Evolutionary conservation across 768 basidiomycete genomes (phyloP).

Genomic region (Tulasnella sp.): DNA sequence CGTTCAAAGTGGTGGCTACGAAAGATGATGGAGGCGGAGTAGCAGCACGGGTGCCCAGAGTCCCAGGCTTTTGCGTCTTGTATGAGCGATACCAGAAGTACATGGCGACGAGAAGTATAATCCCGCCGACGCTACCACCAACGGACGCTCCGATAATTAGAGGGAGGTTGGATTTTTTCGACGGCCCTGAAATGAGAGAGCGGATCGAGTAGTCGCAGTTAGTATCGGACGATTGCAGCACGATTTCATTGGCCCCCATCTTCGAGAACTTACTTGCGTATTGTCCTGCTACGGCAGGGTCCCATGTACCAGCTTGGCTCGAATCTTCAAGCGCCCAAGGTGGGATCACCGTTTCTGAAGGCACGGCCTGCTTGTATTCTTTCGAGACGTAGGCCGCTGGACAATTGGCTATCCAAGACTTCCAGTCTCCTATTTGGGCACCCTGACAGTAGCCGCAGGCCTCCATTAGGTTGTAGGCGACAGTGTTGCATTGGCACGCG

Average conservation of each 20-base stretch:
- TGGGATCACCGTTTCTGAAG: constrained; percentile 4
- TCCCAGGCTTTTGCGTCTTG: neutral
- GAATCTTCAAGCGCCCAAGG: constrained; percentile 8
- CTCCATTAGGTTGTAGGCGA: constrained; percentile 2
- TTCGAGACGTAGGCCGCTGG: neutral
- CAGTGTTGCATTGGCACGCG: constrained; percentile 14
- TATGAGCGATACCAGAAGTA: neutral
- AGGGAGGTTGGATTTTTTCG: neutral
- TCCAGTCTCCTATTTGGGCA: neutral
- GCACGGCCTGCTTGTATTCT: neutral
- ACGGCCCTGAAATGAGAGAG: too few species aligned
- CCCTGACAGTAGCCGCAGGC: constrained; percentile 15
- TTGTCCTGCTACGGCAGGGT: neutral
- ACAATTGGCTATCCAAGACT: constrained; percentile 4
- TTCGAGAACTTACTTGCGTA: neutral
- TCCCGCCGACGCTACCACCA: neutral
- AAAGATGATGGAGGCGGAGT: neutral
- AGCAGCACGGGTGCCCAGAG: neutral
- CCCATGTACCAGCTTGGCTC: neutral
- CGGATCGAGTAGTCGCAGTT: too few species aligned
- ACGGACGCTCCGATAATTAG: neutral
- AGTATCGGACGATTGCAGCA: too few species aligned
- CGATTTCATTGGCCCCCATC: too few species aligned
- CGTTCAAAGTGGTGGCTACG: too few species aligned
- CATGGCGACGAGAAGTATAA: neutral